Conservation (phyloP, 169 alveolate genomes). For the Cryptosporidium ryanae region DNA sequence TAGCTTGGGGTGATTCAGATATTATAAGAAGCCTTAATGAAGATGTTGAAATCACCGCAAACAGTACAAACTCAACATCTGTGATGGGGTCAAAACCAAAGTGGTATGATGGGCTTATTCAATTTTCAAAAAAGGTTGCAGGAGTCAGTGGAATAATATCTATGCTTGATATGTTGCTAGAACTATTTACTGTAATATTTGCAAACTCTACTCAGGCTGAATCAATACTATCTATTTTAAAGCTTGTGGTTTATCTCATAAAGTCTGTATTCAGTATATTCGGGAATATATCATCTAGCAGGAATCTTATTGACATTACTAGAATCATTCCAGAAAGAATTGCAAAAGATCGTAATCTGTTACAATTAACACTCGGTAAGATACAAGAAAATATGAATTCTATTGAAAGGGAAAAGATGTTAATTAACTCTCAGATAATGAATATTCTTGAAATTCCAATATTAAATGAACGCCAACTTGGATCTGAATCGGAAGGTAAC, state of each 20-base stretch:
- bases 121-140: conserved; percentile 33
- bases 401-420: conserved; percentile 11
- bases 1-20: conserved; percentile 12
- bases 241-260: conserved; percentile 40
- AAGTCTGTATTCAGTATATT: conserved; percentile 41
- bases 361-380: conserved; percentile 15
- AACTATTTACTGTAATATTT: conserved; percentile 33
- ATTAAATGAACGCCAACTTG: background rate
- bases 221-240: conserved; percentile 41
- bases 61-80: conserved; percentile 5
- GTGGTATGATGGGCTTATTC: conserved; percentile 72
- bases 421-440: conserved; percentile 9
- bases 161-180: conserved; percentile 62
- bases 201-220: conserved; percentile 26
- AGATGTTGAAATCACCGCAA: background rate
- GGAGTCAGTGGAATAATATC: conserved; percentile 39
- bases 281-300: conserved; percentile 18
- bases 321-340: conserved; percentile 56
- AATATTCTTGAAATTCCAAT: background rate
- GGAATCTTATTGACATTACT: conserved; percentile 25
- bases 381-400: conserved; percentile 13
- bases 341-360: conserved; percentile 25
- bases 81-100: conserved; percentile 14
- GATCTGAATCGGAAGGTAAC: conserved; percentile 14
- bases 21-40: conserved; percentile 5